A percentile compares a stretch with the other conserved stretches of the same genome.
These are phyloP conservation scores for Lecanicillium sp. DNA, from an alignment of 2,329 filamentous ascomycete species.

Conservation along the genomic window DNA sequence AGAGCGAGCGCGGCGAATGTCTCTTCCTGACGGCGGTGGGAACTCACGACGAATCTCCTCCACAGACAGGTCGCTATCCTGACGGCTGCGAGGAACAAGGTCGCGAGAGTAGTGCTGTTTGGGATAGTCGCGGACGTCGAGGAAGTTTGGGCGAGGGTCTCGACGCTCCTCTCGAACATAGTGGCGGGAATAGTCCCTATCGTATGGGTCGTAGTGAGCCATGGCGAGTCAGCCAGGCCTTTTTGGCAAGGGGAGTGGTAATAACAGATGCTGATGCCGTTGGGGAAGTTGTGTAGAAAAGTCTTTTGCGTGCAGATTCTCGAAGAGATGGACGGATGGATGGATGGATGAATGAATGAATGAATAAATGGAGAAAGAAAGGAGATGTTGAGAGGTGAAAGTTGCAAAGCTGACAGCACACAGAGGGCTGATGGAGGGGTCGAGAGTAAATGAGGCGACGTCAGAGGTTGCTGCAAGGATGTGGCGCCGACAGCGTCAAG, in stretches of 20 bases:
- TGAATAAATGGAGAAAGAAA: conserved; percentile 1
- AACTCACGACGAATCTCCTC: conserved; percentile 84
- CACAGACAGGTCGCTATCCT: conserved; percentile 66
- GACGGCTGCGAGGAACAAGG: conserved; percentile 50
- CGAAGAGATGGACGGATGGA: neutral
- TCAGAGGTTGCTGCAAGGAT: too few species aligned
- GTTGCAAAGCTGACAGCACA: too few species aligned
- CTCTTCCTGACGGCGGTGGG: conserved; percentile 54
- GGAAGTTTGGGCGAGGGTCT: conserved; percentile 44
- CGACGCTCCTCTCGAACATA: conserved; percentile 47
- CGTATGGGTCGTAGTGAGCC: conserved; percentile 45
- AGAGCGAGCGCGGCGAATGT: conserved; percentile 54
- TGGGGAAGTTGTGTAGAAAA: conserved; percentile 12
- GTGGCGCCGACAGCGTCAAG: too few species aligned
- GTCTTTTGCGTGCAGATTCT: conserved; percentile 19
- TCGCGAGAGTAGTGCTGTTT: conserved; percentile 39
- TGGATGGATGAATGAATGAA: conserved; percentile 7
- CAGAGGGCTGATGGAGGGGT: too few species aligned
- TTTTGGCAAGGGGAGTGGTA: neutral
- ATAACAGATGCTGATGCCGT: neutral
- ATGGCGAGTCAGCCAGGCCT: conserved; percentile 15
- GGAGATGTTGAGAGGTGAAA: too few species aligned
- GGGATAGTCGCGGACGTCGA: conserved; percentile 43
- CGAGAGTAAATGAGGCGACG: too few species aligned
- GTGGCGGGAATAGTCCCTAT: conserved; percentile 37